Percentiles rank a stretch among this genome's conserved stretches.
phyloP scores from a whole-genome alignment of 139 green algal genomes.

The Marvania coccoides region DNA sequence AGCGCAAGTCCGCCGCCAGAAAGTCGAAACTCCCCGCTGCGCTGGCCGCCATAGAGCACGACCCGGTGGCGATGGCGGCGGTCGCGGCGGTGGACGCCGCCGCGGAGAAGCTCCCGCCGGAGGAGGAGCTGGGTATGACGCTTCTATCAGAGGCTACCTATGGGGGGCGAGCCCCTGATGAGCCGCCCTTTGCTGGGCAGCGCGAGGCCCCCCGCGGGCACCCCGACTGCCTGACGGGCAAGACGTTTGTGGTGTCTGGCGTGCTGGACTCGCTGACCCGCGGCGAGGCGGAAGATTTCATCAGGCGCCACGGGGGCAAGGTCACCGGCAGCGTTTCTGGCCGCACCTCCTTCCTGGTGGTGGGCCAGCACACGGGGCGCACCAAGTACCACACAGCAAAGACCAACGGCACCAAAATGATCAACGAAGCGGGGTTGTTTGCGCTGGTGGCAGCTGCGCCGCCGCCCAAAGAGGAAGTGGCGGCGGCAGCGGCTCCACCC shows the following conservation, averaged over 20 bases:
- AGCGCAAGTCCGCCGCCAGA: neutral
- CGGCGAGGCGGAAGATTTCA: constrained; percentile 67
- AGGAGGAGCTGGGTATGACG: constrained; percentile 4
- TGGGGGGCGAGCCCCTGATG: constrained; percentile 9
- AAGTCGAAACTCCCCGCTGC: too few relatives aligned
- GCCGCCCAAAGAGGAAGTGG: neutral
- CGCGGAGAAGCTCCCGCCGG: constrained; percentile 22
- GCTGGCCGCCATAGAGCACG: neutral
- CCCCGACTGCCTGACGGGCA: constrained; percentile 72
- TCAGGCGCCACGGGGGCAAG: constrained; percentile 74
- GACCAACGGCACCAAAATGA: constrained; percentile 55
- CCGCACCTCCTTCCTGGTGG: constrained; percentile 83
- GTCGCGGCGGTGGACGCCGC: constrained; percentile 27
- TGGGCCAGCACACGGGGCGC: constrained; percentile 50
- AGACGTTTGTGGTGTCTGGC: constrained; percentile 89
- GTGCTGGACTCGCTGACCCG: constrained; percentile 71
- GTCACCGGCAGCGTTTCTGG: constrained; percentile 70
- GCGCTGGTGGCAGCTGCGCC: constrained; percentile 51
- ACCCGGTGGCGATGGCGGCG: constrained; percentile 8
- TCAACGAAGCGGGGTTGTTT: constrained; percentile 84
- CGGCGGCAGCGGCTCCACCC: neutral
- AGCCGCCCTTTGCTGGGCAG: constrained; percentile 11
- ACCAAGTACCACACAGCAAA: constrained; percentile 55
- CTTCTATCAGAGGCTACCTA: constrained; percentile 16
- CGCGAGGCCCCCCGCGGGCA: constrained; percentile 64